Conservation (phyloP, 768 basidiomycete species). For the Cystofilobasidium bisporidii region DNA sequence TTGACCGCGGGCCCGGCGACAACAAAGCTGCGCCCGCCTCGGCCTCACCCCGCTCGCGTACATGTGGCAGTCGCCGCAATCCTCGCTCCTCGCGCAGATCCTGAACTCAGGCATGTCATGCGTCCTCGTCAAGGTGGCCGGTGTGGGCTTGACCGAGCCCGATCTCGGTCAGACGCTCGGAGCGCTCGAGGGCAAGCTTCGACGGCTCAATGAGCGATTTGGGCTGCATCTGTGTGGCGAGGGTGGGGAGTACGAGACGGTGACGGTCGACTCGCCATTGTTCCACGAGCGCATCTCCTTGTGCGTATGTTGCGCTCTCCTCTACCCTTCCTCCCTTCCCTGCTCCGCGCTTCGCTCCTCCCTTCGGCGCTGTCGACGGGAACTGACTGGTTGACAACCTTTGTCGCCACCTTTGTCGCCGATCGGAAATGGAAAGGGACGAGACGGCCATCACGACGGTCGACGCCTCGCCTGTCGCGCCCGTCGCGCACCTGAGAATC, state of each 20-base stretch:
- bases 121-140: slow-evolving; percentile 88
- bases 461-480: slow-evolving; percentile 56
- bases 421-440: too few relatives aligned
- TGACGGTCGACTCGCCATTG: slow-evolving; percentile 79
- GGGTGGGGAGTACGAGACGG: slow-evolving; percentile 93
- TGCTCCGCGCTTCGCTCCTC: too few relatives aligned
- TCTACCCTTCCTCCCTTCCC: too few relatives aligned
- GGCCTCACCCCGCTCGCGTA: slow-evolving; percentile 70
- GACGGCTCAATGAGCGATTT: slow-evolving; percentile 68
- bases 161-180: slow-evolving; percentile 70
- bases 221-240: slow-evolving; percentile 93
- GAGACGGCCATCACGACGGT: slow-evolving; percentile 52
- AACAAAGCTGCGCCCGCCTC: slow-evolving; percentile 70
- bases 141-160: slow-evolving; percentile 67
- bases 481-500: slow-evolving; percentile 82
- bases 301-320: slow-evolving; percentile 45
- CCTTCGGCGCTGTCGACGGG: too few relatives aligned
- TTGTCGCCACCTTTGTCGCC: too few relatives aligned
- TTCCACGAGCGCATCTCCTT: slow-evolving; percentile 69
- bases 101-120: slow-evolving; percentile 65
- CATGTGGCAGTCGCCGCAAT: slow-evolving; percentile 88
- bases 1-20: too few relatives aligned
- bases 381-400: too few relatives aligned
- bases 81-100: slow-evolving; percentile 78
- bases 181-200: slow-evolving; percentile 63